phyloP scores from a whole-genome alignment of 2,329 filamentous ascomycete species.

The Trichoderma breve region DNA sequence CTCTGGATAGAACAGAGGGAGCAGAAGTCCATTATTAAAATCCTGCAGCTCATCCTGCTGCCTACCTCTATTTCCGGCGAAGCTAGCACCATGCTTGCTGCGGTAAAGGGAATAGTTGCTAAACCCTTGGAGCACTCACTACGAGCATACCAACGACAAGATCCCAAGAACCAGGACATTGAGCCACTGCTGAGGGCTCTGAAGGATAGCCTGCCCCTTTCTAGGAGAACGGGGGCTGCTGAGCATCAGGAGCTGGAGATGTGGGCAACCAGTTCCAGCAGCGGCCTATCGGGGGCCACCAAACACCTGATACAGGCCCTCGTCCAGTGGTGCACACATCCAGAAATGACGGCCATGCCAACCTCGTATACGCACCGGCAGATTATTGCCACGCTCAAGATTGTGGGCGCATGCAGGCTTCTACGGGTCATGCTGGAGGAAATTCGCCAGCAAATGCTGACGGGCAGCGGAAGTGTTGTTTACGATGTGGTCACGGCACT shows the following conservation, averaged over 20 bases:
- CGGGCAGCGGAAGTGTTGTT: slow-evolving; percentile 57
- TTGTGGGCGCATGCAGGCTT: slow-evolving; percentile 61
- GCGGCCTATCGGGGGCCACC: slow-evolving; percentile 57
- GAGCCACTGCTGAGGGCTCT: slow-evolving; percentile 67
- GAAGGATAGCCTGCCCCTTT: slow-evolving; percentile 56
- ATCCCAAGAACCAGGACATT: slow-evolving; percentile 66
- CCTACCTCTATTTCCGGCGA: slow-evolving; percentile 70
- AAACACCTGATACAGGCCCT: slow-evolving; percentile 62
- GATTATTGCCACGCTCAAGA: slow-evolving; percentile 57
- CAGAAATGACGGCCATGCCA: slow-evolving; percentile 53
- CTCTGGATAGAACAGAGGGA: slow-evolving; percentile 66
- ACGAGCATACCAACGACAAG: slow-evolving; percentile 62
- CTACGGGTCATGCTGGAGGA: slow-evolving; percentile 66
- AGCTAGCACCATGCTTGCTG: slow-evolving; percentile 66
- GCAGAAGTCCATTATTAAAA: slow-evolving; percentile 66
- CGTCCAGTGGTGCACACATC: slow-evolving; percentile 64
- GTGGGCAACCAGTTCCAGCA: slow-evolving; percentile 58
- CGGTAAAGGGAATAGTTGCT: slow-evolving; percentile 69
- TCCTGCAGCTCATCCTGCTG: slow-evolving; percentile 69
- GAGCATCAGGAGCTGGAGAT: slow-evolving; percentile 66
- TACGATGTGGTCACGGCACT: slow-evolving; percentile 69
- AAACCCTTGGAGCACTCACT: slow-evolving; percentile 67
- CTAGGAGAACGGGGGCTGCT: slow-evolving; percentile 60
- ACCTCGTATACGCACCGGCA: slow-evolving; percentile 72
- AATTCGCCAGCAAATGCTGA: slow-evolving; percentile 59